These are phyloP conservation scores for Stemphylium lycopersici DNA, from an alignment of 2,329 filamentous ascomycete species.

Conservation along the genomic window DNA sequence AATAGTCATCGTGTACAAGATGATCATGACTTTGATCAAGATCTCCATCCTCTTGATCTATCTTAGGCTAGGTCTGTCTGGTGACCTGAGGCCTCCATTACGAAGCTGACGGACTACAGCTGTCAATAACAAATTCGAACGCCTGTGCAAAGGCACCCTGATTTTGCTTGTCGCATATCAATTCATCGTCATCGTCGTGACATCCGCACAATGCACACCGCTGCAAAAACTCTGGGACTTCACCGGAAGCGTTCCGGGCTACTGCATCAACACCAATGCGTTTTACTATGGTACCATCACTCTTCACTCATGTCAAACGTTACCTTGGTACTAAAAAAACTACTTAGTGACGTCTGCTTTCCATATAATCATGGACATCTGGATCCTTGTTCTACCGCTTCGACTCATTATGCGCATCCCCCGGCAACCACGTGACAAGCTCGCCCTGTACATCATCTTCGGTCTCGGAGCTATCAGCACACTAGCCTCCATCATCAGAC, in stretches of 20 bases:
- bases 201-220: slow-evolving; percentile 40
- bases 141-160: slow-evolving; percentile 32
- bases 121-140: slow-evolving; percentile 29
- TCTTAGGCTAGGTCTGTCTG: slow-evolving; percentile 39
- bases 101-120: slow-evolving; percentile 19
- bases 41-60: slow-evolving; percentile 46
- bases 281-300: slow-evolving; percentile 40
- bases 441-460: slow-evolving; percentile 73
- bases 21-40: slow-evolving; percentile 39
- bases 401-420: slow-evolving; percentile 5
- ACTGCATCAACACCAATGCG: slow-evolving; percentile 43
- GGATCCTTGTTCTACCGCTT: background rate
- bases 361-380: background rate
- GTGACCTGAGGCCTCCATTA: background rate
- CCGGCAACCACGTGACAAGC: slow-evolving; percentile 57
- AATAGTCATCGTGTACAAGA: slow-evolving; percentile 42
- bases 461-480: slow-evolving; percentile 78
- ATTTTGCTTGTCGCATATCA: slow-evolving; percentile 33
- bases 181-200: slow-evolving; percentile 32
- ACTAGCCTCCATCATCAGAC: slow-evolving; percentile 22
- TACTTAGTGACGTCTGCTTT: slow-evolving; percentile 15
- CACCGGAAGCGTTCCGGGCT: slow-evolving; percentile 28
- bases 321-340: background rate
- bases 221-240: slow-evolving; percentile 45
- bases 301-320: background rate